Conservation (phyloP, 2,329 filamentous ascomycete genomes). For the Aspergillus nomiae region DNA sequence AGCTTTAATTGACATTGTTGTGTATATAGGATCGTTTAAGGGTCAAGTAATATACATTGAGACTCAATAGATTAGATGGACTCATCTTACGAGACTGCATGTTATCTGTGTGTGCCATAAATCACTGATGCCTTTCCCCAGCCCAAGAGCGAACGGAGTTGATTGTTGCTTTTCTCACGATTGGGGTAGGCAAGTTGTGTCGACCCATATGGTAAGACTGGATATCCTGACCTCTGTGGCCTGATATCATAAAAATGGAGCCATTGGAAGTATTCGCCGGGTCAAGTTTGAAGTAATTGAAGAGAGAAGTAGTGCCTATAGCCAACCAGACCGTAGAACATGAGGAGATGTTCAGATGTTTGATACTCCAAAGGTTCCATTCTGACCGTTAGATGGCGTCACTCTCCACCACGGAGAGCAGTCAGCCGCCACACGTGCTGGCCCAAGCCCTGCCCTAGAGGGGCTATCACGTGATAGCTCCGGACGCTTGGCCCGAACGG, state of each 20-base stretch:
- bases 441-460: conserved; percentile 1
- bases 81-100: not conserved
- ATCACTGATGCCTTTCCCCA: not conserved
- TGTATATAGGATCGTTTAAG: not conserved
- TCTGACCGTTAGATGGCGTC: not conserved
- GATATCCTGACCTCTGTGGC: not conserved
- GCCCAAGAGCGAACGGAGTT: not conserved
- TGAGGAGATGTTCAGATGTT: not conserved
- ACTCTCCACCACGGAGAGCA: not conserved
- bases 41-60: not conserved
- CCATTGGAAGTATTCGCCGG: not conserved
- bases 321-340: not conserved
- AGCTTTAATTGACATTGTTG: not conserved
- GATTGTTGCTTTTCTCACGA: too few relatives aligned
- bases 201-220: not conserved
- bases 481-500: not conserved
- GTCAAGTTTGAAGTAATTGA: not conserved
- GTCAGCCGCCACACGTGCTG: not conserved
- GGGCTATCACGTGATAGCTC: not conserved
- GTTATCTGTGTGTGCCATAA: not conserved
- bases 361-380: not conserved
- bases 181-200: not conserved
- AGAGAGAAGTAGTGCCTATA: not conserved
- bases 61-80: not conserved
- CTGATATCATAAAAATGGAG: conserved; percentile 2